Evolutionary conservation across 1,284 basidiomycete species (phyloP), one percentile per base, ranked within the genome.

Genomic region (Lentinus polychrous): DNA sequence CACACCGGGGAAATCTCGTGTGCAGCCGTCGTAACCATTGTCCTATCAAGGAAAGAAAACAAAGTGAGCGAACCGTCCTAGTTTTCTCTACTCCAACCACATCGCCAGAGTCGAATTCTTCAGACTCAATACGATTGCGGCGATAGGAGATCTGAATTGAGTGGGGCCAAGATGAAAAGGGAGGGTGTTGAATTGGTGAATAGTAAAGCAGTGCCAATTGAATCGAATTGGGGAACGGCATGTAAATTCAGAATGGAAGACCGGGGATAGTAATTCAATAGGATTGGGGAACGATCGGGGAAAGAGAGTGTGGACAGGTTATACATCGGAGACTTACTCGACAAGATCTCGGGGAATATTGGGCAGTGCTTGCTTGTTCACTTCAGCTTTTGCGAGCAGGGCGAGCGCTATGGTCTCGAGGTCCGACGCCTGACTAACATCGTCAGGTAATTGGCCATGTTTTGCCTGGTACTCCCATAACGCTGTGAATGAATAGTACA

Each of bases 1-100:
- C 93, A 86, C 3, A 94, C 82, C 1, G 94, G 89, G 2, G 90
- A 83, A 71, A 95, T 89, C 62, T 95, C 88, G 63, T 87, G 81
- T n/a, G 71, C 68, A 12, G 91, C 85, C n/a, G 86, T 85, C 14
- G 70, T 73, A 10, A 83, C 71, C 41, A 88, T 57, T 38, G 79
- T 71, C 49, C 86, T 87, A 54, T 39, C 32, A 46, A 47, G 15
- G 23, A 11, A 15, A 38, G 8, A 24, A 33, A 43, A 14, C n/a
- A 33, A 43, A 45, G 12, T 36, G 17, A 41, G 23, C 8, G 17
- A 41, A 18, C 17, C 18, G 22, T 14, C 12, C 27, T 10, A 27
- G 27, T 27, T 27, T 27, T 27, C 27, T 10, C 27, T 10, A 27
- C 27, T 5, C 27, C 27, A 27, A 27, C 27, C 4, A 27, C 27